These are phyloP conservation scores for Colletotrichum aenigma DNA, from an alignment of 2,329 filamentous ascomycete species.

Conservation along the genomic window DNA sequence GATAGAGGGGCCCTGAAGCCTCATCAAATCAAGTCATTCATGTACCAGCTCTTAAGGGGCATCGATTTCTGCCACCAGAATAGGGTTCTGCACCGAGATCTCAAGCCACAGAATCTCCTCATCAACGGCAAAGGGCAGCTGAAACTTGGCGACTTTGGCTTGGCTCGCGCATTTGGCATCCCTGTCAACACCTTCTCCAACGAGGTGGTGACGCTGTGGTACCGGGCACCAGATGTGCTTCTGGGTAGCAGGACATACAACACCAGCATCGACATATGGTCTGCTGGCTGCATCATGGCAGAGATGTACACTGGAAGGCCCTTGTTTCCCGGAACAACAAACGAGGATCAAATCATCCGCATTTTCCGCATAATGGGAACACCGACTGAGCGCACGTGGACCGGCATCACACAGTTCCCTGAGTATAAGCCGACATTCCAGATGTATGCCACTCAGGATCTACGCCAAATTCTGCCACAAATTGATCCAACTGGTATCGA, in stretches of 20 bases:
- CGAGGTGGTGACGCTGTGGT: slow-evolving; percentile 97
- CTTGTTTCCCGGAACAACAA: slow-evolving; percentile 95
- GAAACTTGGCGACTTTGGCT: slow-evolving; percentile 93
- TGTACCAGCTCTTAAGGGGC: slow-evolving; percentile 94
- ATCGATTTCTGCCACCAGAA: slow-evolving; percentile 99
- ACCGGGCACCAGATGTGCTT: slow-evolving; percentile 93
- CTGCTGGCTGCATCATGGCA: slow-evolving; percentile 98
- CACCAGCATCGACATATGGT: slow-evolving; percentile 99
- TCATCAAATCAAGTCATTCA: slow-evolving; percentile 95
- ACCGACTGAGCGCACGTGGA: slow-evolving; percentile 93
- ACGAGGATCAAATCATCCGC: slow-evolving; percentile 95
- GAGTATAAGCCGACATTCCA: slow-evolving; percentile 97
- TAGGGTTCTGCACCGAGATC: slow-evolving; percentile 89
- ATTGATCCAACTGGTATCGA: slow-evolving; percentile 89
- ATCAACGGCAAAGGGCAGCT: slow-evolving; percentile 91
- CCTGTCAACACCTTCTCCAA: slow-evolving; percentile 98
- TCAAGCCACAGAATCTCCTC: slow-evolving; percentile 95
- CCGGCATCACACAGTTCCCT: slow-evolving; percentile 91
- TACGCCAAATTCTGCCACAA: slow-evolving; percentile 85
- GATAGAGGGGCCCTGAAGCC: slow-evolving; percentile 90
- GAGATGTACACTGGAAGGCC: slow-evolving; percentile 98
- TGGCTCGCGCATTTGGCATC: slow-evolving; percentile 93
- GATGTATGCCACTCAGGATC: slow-evolving; percentile 90
- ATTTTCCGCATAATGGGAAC: slow-evolving; percentile 99
- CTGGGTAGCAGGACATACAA: slow-evolving; percentile 96